Conservation (phyloP, 78 protist genomes). For the Dictyostelium brefeldianum region DNA sequence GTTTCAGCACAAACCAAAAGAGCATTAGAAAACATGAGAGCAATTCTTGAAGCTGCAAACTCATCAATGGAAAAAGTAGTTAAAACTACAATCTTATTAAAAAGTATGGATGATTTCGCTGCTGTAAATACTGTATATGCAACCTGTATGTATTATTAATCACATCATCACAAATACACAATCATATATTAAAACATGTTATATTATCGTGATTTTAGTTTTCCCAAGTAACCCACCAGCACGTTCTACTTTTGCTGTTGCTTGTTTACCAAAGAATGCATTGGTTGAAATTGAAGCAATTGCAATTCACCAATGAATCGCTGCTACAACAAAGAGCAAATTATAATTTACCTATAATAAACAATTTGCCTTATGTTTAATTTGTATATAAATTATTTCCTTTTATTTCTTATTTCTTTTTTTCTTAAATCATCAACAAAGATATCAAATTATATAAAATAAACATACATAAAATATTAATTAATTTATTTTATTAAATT, state of each 20-base stretch:
- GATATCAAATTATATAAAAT: too few relatives aligned
- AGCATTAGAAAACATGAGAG: constrained; percentile 84
- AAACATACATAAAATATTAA: too few relatives aligned
- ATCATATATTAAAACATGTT: background rate
- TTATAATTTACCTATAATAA: too few relatives aligned
- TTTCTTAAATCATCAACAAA: too few relatives aligned
- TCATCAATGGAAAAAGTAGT: constrained; percentile 83
- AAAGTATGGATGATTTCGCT: constrained; percentile 89
- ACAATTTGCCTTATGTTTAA: too few relatives aligned
- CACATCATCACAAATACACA: background rate
- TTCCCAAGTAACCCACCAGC: constrained; percentile 84
- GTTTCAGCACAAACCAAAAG: constrained; percentile 45
- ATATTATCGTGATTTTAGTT: constrained; percentile 21
- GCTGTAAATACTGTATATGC: constrained; percentile 88
- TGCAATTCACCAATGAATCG: constrained; percentile 51
- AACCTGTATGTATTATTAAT: constrained; percentile 42
- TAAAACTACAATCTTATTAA: constrained; percentile 85
- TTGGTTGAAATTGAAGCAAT: constrained; percentile 78
- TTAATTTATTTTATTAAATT: too few relatives aligned
- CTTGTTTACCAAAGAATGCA: constrained; percentile 77
- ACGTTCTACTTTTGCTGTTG: constrained; percentile 80
- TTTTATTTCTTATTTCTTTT: too few relatives aligned
- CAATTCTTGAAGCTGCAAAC: constrained; percentile 87
- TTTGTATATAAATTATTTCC: too few relatives aligned
- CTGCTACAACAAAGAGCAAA: background rate